Evolutionary conservation across 163 green algal species (phyloP), one percentile per base, ranked within the genome.

Genomic region (Smithsoniella earleae): DNA sequence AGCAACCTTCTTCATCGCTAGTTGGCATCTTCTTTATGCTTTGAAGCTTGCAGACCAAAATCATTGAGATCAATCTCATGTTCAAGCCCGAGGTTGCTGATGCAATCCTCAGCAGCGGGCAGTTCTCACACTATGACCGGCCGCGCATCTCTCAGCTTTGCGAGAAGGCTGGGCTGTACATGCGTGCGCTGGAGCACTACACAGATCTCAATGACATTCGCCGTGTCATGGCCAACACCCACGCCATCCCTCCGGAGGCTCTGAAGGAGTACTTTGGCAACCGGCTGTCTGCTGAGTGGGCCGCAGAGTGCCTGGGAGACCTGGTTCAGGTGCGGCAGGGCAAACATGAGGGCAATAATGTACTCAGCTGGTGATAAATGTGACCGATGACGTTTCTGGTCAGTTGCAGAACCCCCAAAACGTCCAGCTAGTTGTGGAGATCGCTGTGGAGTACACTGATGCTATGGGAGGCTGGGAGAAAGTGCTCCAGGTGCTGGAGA

Each of bases 131-230:
- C 84, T 99, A 98, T 77, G 94, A 99, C 83, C 83, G 89, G 1
- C 94, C 94, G 3, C 87, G 93, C 74, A 89, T 98, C 58, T 89
- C 85, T 8, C 93, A 99, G 89, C 87, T 98, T 74, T 97, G 90
- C 78, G 94, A 99, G 83, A 98, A 98, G 86, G 91, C 93, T 2
- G 93, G 93, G 2, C 86, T 99, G 66, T 98, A 98, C 86, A 95
- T 97, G 88, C 86, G 93, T 40, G 94, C 94, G 13, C 86, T 99
- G 81, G 90, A 96, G 85, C 94, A 98, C 86, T 99, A 99, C 88
- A 95, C 87, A 6, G 94, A 99, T 77, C 85, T 99, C 25, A 77
- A 83, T n/a, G 94, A 98, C 83, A 96, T 99, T 80, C 77, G 77
- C 40, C 90, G 92, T 69, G 86, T 89, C 40, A 85, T 97, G 34